Evolutionary conservation across 257 asterid species (phyloP), one percentile per base, ranked within the genome.

Genomic region (Jacaranda copaia): DNA sequence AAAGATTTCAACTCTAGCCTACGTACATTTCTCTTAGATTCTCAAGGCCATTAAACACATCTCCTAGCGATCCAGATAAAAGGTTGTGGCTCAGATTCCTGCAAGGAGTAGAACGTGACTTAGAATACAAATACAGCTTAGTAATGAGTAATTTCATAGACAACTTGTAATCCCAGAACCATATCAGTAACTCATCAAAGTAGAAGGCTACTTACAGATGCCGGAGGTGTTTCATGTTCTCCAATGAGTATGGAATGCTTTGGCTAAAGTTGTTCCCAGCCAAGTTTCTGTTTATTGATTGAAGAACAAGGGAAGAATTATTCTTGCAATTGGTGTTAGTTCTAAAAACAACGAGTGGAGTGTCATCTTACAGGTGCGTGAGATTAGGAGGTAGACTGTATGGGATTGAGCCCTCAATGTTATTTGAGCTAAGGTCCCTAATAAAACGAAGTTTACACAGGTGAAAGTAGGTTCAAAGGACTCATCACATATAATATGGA

Each of bases 81-180:
- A 53, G 66, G 76, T 95, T 95, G 83, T 88, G 91, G 86, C 99
- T 93, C 82, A 93, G 58, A 70, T 93, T 95, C 89, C 99, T 95
- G 92, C 79, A 76, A 52, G 57, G 20, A 66, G 68, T 14, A 77
- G 32, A 18, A 52, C 59, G 38, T 25, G 52, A 19, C 62, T 78
- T 20, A 68, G 79, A 60, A 77, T 77, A 46, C 12, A 82, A 38
- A 52, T 49, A 11, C 35, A 70, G 36, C 51, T 71, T 51, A 39
- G 36, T 63, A 4, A 71, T 52, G 38, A 18, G 72, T 4, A 61
- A 65, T 25, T 25, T 25, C 53, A 63, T 16, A 19, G 46, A 68
- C 16, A 43, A 25, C 32, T 25, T 25, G 32, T 2, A 25, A 25
- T 25, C 32, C 32, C 32, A 25, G 32, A 25, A 25, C 32, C 32